Evolutionary conservation across 176 grass and related monocot genomes (phyloP).

Genomic region (Chrysopogon serrulatus): DNA sequence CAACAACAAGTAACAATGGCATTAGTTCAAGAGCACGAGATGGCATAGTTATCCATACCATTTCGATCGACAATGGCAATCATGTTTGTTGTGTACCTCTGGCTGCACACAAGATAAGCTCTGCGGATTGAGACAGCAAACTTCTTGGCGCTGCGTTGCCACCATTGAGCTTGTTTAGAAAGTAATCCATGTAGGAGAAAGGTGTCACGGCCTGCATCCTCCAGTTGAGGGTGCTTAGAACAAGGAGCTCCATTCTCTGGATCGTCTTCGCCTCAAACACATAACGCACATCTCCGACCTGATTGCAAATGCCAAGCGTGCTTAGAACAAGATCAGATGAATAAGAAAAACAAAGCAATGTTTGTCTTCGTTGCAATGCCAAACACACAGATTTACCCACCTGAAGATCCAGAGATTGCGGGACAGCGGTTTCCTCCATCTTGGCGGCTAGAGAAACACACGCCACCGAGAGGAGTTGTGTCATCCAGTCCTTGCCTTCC

Average conservation of each 20-base stretch:
- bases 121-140: constrained; percentile 28
- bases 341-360: neutral
- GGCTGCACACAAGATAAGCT: constrained; percentile 49
- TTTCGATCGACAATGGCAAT: neutral
- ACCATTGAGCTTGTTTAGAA: constrained; percentile 54
- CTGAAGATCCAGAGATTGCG: constrained; percentile 69
- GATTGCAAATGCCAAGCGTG: neutral
- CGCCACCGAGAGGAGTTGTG: constrained; percentile 75
- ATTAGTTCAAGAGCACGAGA: neutral
- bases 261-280: constrained; percentile 77
- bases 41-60: neutral
- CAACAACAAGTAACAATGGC: neutral
- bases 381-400: constrained; percentile 12
- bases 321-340: constrained; percentile 10
- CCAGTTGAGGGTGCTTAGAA: constrained; percentile 80
- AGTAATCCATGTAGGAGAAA: constrained; percentile 84
- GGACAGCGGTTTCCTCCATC: constrained; percentile 80
- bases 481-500: constrained; percentile 86
- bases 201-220: constrained; percentile 87
- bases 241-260: constrained; percentile 89
- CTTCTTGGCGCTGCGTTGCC: constrained; percentile 23
- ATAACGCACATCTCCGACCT: constrained; percentile 59
- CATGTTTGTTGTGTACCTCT: constrained; percentile 46
- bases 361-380: neutral
- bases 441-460: constrained; percentile 83